phyloP scores from a whole-genome alignment of 2,329 filamentous ascomycete species.

The Tolypocladium ophioglossoides region DNA sequence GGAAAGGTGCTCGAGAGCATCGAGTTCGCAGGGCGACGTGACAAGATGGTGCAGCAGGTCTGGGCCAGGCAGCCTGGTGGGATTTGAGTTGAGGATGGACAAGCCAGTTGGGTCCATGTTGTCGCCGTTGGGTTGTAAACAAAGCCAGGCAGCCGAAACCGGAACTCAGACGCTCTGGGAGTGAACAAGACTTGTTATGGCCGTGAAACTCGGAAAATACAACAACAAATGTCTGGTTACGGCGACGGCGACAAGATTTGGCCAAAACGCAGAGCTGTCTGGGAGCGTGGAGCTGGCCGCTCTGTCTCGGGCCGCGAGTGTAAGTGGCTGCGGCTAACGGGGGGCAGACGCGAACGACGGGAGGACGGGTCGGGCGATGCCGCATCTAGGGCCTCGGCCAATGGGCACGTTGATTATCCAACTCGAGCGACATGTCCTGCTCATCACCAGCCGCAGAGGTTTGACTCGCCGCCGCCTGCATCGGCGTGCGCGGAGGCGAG shows the following conservation, averaged over 20 bases:
- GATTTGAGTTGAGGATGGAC: conserved; percentile 36
- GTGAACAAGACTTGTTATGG: background rate
- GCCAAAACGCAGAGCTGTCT: background rate
- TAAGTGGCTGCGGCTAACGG: background rate
- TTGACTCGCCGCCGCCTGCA: background rate
- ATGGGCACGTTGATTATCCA: conserved; percentile 5
- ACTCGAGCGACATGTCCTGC: background rate
- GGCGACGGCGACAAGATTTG: background rate
- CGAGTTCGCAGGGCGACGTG: conserved; percentile 14
- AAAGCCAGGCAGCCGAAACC: background rate
- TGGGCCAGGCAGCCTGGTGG: conserved; percentile 31
- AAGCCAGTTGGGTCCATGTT: conserved; percentile 18
- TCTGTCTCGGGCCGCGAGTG: background rate
- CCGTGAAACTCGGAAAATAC: background rate
- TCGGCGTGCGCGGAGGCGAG: background rate
- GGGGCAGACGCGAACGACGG: background rate
- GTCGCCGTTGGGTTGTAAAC: background rate
- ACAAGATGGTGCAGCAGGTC: conserved; percentile 50
- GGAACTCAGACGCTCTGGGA: background rate
- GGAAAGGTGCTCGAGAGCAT: conserved; percentile 22
- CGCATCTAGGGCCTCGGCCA: background rate
- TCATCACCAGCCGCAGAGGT: background rate
- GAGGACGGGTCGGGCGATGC: background rate
- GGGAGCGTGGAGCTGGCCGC: background rate
- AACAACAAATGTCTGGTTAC: background rate